Conservation (phyloP, 129 eudicot species). For the Artemisia argyi region DNA sequence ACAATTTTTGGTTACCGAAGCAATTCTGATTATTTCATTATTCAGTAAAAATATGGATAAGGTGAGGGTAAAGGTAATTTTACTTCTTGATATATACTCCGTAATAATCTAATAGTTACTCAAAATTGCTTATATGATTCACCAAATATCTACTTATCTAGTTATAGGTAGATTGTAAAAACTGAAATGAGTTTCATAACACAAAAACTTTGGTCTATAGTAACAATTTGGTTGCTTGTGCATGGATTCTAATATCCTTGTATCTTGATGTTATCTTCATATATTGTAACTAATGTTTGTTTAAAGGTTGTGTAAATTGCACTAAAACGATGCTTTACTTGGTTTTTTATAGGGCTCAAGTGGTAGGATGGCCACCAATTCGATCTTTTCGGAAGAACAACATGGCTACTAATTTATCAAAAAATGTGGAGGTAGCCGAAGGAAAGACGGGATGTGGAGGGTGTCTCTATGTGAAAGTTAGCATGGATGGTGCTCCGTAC, state of each 20-base stretch:
- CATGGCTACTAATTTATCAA: conserved; percentile 60
- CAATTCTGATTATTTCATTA: too few species aligned
- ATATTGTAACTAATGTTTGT: background rate
- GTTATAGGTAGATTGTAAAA: background rate
- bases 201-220: background rate
- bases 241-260: background rate
- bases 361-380: conserved; percentile 99
- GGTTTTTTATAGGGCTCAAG: conserved; percentile 59
- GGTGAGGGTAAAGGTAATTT: too few species aligned
- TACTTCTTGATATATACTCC: too few species aligned
- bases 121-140: background rate
- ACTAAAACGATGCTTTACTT: conserved; percentile 9
- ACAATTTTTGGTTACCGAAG: too few species aligned
- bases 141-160: background rate
- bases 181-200: background rate
- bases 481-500: conserved; percentile 99
- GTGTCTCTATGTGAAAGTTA: conserved; percentile 91
- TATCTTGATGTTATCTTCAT: background rate
- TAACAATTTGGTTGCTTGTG: background rate
- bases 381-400: conserved; percentile 89
- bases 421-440: conserved; percentile 41
- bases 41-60: too few species aligned
- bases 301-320: conserved; percentile 6
- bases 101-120: background rate
- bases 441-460: conserved; percentile 40